Evolutionary conservation across 768 basidiomycete species (phyloP), one percentile per base, ranked within the genome.

Genomic region (Clitopilus hobsonii): DNA sequence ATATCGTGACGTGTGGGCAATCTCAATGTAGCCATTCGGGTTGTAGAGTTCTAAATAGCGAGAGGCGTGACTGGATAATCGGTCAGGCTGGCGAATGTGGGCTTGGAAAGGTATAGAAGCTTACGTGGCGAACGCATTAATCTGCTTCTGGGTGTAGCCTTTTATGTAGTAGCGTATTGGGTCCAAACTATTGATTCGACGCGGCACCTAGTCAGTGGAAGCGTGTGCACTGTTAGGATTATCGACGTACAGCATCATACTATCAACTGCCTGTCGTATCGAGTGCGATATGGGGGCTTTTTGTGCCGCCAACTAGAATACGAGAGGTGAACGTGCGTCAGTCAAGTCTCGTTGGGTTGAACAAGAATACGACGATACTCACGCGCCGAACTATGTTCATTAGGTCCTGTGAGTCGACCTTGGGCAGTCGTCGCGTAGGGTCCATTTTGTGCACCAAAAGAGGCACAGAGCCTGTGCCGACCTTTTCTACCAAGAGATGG

Each of bases 361-460:
- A 52, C 51, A 50, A 56, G 58, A 61, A 59, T 53, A 59, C 50
- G 56, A 54, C 56, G 67, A 71, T 69, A 72, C 68, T 69, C 60
- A 93, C 91, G 85, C 89, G 86, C 82, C 82, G 79, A 56, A 91
- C 85, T 62, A 85, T 84, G 59, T 74, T 69, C 68, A 93, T 77
- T 62, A 94, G 80, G 66, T 85, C 82, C 41, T 77, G 72, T 6
- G 85, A 72, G 60, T 86, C 78, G 52, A 88, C 85, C 76, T 88
- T 91, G 56, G 91, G 91, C 25, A 92, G 78, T 49, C 84, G 78
- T 54, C 88, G 79, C 57, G 82, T 79, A 23, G 86, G 74, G 68
- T 93, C 90, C 91, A 94, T 94, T 71, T 91, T 93, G 76, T 94
- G 91, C 13, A 94, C 91, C 54, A 86, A 80, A 52, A 94, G 78